A percentile compares a stretch with the other conserved stretches of the same genome.
phyloP scores from a whole-genome alignment of 768 basidiomycete genomes.

The Hysterangium stoloniferum region DNA sequence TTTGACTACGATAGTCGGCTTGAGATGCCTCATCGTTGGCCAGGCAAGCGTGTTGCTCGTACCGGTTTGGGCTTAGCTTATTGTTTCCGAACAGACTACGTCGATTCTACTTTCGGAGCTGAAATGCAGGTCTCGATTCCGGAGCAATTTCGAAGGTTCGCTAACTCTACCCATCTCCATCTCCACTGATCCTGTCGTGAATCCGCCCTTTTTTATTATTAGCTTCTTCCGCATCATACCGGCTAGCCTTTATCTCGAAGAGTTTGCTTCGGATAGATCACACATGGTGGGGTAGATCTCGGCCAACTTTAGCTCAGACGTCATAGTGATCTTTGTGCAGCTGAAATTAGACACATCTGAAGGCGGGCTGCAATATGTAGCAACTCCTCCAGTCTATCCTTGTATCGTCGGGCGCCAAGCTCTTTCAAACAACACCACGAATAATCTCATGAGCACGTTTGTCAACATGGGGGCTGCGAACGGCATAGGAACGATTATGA shows the following conservation, averaged over 20 bases:
- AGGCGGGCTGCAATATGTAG: conserved; percentile 25
- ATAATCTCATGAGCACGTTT: conserved; percentile 55
- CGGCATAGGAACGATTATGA: not conserved
- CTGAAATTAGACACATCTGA: not conserved
- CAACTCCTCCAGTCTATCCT: conserved; percentile 43
- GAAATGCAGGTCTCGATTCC: conserved; percentile 18
- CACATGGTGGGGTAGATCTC: conserved; percentile 51
- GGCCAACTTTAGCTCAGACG: not conserved
- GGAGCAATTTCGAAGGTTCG: conserved; percentile 38
- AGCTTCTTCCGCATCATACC: conserved; percentile 60
- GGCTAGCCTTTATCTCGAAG: conserved; percentile 39
- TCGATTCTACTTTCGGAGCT: conserved; percentile 37
- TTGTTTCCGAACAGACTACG: conserved; percentile 31
- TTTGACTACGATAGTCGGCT: conserved; percentile 63
- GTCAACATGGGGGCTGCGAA: too few species aligned
- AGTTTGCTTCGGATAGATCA: conserved; percentile 69
- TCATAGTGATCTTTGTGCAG: not conserved
- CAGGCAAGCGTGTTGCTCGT: conserved; percentile 31
- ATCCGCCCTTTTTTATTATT: not conserved
- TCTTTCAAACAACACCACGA: conserved; percentile 28
- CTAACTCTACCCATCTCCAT: not conserved
- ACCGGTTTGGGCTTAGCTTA: not conserved
- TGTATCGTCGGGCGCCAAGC: conserved; percentile 40
- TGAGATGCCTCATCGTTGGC: conserved; percentile 37
- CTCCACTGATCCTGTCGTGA: conserved; percentile 13